Base-by-base conservation (phyloP, 139 green algal genomes). In the Chlamydomonas incerta region DNA sequence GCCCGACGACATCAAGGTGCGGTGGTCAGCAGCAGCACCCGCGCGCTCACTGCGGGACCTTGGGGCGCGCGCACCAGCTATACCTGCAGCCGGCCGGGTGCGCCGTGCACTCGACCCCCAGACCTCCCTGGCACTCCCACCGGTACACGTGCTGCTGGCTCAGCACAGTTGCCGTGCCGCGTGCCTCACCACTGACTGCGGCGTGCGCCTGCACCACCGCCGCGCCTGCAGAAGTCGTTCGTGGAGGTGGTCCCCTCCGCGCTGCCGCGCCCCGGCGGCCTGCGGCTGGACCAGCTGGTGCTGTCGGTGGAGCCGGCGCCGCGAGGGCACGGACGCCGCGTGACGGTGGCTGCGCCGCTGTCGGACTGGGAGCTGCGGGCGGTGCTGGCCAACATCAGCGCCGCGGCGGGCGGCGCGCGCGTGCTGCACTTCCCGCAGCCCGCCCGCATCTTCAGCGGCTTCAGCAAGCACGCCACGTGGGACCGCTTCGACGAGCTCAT, bases 1-100 rank as follows among this genome's bases (percentile, higher is more conserved):
- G 33, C 86, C 86, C 17, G 60, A 71, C 13, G 34, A 70, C 6
- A 28, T 87, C 35, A 84, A 75, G 85, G 85, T 89, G 50, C 6
- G 84, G 3, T 4, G 8, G 13, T 14, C 8, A 34, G 62, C 3
- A 26, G 15, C 15, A 18, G 17, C 24, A 29, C 15, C 15, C 57
- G 26, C 57, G 15, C 15, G 57, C 14, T 65, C 17, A 4, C 14
- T 14, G 24, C 15, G 3, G 3, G 20, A 4, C 24, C 14, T 4
- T n/a, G n/a, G n/a, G n/a, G n/a, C n/a, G n/a, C n/a, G n/a, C n/a
- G n/a, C n/a, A n/a, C n/a, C n/a, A n/a, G n/a, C n/a, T n/a, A n/a
- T n/a, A n/a, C 23, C 23, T 60, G 52, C 52, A 60, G 52, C 52
- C 14, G 52, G 13, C 17, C 14, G 13, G 14, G 23, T 67, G 23